Conservation (phyloP, 2,329 filamentous ascomycete species). For the Didymosphaeria variabile region DNA sequence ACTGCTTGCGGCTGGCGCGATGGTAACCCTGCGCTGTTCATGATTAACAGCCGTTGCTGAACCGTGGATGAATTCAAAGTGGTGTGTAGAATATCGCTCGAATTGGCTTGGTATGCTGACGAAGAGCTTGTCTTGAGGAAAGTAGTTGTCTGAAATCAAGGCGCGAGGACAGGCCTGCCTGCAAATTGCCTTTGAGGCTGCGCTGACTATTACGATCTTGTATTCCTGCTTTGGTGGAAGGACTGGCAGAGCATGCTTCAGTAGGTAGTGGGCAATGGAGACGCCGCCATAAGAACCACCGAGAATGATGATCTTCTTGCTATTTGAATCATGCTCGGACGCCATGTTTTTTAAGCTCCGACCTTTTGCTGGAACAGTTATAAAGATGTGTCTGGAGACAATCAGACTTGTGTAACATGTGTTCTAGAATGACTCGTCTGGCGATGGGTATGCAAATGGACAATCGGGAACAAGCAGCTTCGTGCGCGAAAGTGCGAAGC, state of each 20-base stretch:
- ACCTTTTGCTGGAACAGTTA: neutral
- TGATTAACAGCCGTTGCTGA: constrained; percentile 42
- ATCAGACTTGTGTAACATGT: too few relatives aligned
- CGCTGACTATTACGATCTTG: constrained; percentile 46
- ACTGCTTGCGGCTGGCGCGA: constrained; percentile 31
- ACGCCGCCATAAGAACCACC: constrained; percentile 51
- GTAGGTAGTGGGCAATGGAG: constrained; percentile 47
- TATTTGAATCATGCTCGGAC: neutral
- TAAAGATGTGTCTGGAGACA: neutral
- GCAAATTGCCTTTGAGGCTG: constrained; percentile 45
- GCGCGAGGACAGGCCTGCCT: constrained; percentile 45
- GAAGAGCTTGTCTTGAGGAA: constrained; percentile 47
- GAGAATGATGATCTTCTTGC: constrained; percentile 48
- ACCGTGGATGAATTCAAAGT: constrained; percentile 51
- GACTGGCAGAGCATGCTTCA: constrained; percentile 42
- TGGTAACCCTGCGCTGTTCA: constrained; percentile 41
- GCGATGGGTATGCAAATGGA: neutral
- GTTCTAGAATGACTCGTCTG: neutral
- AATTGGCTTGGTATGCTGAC: constrained; percentile 46
- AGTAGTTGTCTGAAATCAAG: constrained; percentile 44
- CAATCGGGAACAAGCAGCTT: neutral
- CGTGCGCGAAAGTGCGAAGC: neutral
- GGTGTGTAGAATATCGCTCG: constrained; percentile 41
- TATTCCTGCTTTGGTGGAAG: constrained; percentile 39
- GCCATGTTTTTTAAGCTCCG: constrained; percentile 2